Evolutionary conservation across 495 filamentous ascomycete species (phyloP), one percentile per base, ranked within the genome.

Genomic region (Penicillium argentinense): DNA sequence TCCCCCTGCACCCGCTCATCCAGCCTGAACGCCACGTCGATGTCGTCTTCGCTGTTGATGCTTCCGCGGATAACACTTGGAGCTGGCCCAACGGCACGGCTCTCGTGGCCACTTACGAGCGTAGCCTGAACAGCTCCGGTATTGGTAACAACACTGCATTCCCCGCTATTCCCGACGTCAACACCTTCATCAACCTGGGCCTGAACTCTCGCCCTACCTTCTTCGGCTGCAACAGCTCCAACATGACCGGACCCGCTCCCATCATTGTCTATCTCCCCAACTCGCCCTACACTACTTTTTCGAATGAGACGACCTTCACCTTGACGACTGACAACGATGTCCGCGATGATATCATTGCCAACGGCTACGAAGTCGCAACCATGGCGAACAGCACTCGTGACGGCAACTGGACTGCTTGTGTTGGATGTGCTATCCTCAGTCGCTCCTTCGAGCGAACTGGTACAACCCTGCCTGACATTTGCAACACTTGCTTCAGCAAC

Each of bases 201-300:
- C 74, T 97, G 9, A 97, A 96, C 78, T 81, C 70, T 42, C 81
- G 79, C 3, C 93, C 92, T 0, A 89, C 90, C 6, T 96, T 97
- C 75, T 97, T 97, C 68, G 92, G 92, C 47, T 97, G 92, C 73
- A 70, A 91, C 68, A 74, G 72, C 30, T 65, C 71, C 45, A 95
- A 95, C 66, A 51, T 53, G 3, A 64, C 64, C 25, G 63, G 62
- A 3, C 50, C 60, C 5, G 69, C 84, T 0, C 92, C 92, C 0
- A 56, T 97, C 24, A 65, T 97, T 49, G 87, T 97, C 48, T 97
- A 97, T 67, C 54, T 97, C n/a, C 87, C 92, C 40, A 96, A 96
- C 64, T 68, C 78, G 11, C 92, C 92, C 0, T 96, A 93, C 68
- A 80, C 77, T 27, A 76, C 74, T 51, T 54, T 74, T 32, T 85